Evolutionary conservation across 345 rosid genomes (phyloP), one percentile per base, ranked within the genome.

Genomic region (Populus davidiana): DNA sequence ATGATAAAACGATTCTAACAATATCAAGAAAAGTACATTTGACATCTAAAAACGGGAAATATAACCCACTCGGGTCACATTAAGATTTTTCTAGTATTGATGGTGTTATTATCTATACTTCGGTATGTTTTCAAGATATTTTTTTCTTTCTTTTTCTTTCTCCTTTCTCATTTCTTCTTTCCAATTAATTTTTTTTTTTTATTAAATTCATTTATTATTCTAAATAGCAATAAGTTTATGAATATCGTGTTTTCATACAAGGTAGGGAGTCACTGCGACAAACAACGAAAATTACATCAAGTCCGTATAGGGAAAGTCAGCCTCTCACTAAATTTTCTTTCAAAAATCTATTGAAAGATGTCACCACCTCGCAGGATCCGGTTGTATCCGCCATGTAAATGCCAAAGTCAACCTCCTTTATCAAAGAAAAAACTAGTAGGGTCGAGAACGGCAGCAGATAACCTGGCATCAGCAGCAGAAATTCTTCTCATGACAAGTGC

Each of bases 1-100:
- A 0, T 3, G 0, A 33, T 3, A 33, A 33, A 0, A 33, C 0
- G 0, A 33, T 33, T 33, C 0, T 0, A 33, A 4, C 5, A 0
- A 3, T 0, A 33, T 33, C 5, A 2, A 31, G 33, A 2, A 31
- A n/a, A n/a, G n/a, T n/a, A n/a, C n/a, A n/a, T n/a, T n/a, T n/a
- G n/a, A n/a, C n/a, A n/a, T n/a, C n/a, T n/a, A n/a, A n/a, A n/a
- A n/a, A n/a, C n/a, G n/a, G n/a, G n/a, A 31, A 31, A 31, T 2
- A 31, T 31, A 31, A 25, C 1, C 27, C 27, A 25, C 1, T 25
- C 27, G 27, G 27, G 27, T 25, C 27, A 25, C 27, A 25, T 25
- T 25, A 25, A 33, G 5, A 33, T 33, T 33, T 33, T 33, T 33
- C 0, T 33, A 33, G 0, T 4, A 33, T 33, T 4, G 0, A 4